Conservation (phyloP, 2,329 filamentous ascomycete genomes). For the Sporothrix sp. region DNA sequence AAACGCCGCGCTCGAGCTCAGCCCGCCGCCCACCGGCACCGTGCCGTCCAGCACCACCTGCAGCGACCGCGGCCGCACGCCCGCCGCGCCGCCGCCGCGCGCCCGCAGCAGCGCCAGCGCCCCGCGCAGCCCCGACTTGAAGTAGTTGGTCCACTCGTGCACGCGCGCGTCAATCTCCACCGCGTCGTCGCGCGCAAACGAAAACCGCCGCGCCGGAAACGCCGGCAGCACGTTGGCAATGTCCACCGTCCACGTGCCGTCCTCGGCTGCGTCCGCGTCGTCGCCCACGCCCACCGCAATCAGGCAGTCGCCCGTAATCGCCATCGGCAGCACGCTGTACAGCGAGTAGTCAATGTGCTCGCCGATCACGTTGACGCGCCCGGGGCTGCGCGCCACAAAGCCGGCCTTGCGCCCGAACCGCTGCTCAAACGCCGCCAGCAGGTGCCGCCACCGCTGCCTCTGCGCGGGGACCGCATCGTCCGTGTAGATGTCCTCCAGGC, state of each 20-base stretch:
- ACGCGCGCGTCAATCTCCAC: slow-evolving; percentile 73
- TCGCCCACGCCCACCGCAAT: slow-evolving; percentile 59
- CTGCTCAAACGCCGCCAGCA: slow-evolving; percentile 61
- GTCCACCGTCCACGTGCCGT: slow-evolving; percentile 55
- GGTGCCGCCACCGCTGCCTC: slow-evolving; percentile 61
- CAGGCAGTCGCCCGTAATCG: slow-evolving; percentile 82
- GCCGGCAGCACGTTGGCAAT: slow-evolving; percentile 73
- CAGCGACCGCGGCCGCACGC: slow-evolving; percentile 64
- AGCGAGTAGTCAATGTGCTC: slow-evolving; percentile 99
- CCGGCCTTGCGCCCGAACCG: slow-evolving; percentile 61
- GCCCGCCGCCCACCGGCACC: slow-evolving; percentile 81
- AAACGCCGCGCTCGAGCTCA: slow-evolving; percentile 90
- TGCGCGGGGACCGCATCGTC: slow-evolving; percentile 59
- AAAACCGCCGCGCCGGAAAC: slow-evolving; percentile 67
- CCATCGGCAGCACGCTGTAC: slow-evolving; percentile 92
- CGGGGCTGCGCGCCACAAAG: slow-evolving; percentile 83
- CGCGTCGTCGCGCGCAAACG: slow-evolving; percentile 46
- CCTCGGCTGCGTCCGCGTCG: slow-evolving; percentile 24
- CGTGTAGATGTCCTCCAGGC: slow-evolving; percentile 76
- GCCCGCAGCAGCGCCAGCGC: slow-evolving; percentile 71
- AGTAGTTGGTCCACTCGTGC: slow-evolving; percentile 97
- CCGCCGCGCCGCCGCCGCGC: slow-evolving; percentile 24
- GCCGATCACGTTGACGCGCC: slow-evolving; percentile 95
- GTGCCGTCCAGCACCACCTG: slow-evolving; percentile 84
- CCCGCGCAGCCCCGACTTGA: slow-evolving; percentile 81